These are phyloP conservation scores for Sistotremastrum suecicum DNA, from an alignment of 768 basidiomycete species.

Conservation along the genomic window DNA sequence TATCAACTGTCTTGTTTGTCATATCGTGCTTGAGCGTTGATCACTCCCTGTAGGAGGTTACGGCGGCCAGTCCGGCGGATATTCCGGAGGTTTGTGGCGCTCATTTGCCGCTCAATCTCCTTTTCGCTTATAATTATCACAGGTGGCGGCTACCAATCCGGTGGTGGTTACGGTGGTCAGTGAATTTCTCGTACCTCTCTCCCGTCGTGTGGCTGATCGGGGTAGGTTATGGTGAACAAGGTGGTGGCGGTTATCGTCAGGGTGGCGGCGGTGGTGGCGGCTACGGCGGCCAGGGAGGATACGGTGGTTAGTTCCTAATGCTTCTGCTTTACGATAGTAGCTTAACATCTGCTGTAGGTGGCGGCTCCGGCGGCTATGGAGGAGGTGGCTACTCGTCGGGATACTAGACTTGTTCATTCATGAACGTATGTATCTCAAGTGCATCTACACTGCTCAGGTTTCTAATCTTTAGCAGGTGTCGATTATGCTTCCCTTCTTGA, in stretches of 20 bases:
- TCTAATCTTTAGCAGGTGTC: too few relatives aligned
- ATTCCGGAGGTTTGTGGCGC: neutral
- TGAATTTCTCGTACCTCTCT: too few relatives aligned
- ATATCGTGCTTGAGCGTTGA: neutral
- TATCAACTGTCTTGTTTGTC: constrained; percentile 1
- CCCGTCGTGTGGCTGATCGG: too few relatives aligned
- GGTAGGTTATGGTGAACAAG: neutral
- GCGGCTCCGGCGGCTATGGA: constrained; percentile 7
- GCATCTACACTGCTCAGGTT: too few relatives aligned
- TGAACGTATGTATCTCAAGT: too few relatives aligned
- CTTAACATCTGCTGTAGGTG: constrained; percentile 5
- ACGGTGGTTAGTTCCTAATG: constrained; percentile 12
- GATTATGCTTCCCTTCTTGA: too few relatives aligned
- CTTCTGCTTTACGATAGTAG: neutral
- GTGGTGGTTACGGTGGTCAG: too few relatives aligned
- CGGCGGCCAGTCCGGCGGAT: constrained; percentile 7
- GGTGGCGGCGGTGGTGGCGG: constrained; percentile 15
- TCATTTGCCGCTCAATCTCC: neutral
- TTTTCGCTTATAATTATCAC: neutral
- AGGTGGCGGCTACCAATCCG: too few relatives aligned
- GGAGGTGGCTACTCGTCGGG: constrained; percentile 8
- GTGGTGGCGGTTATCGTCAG: constrained; percentile 10
- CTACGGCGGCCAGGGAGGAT: constrained; percentile 13
- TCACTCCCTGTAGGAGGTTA: constrained; percentile 6
- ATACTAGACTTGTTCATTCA: too few relatives aligned